Conservation (phyloP, 495 filamentous ascomycete species). For the Lasiosphaeris hirsuta region DNA sequence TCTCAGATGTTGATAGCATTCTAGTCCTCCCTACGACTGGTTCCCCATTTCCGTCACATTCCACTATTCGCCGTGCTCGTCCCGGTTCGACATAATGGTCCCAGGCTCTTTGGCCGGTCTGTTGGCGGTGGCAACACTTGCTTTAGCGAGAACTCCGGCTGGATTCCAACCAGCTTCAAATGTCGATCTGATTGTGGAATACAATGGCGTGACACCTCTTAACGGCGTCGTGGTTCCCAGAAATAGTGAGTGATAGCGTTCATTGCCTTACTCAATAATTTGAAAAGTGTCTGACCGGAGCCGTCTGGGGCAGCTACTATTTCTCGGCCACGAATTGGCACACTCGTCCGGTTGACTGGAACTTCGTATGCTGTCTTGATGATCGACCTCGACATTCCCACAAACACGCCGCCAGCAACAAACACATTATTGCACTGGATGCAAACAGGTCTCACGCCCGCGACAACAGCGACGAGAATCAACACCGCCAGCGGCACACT, state of each 20-base stretch:
- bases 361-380: constrained; percentile 37
- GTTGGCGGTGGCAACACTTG: constrained; percentile 24
- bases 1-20: too few relatives aligned
- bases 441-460: constrained; percentile 39
- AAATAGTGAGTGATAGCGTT: constrained; percentile 22
- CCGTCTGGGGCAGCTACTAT: constrained; percentile 9
- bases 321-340: constrained; percentile 22
- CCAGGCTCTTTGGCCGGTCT: constrained; percentile 29
- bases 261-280: not conserved
- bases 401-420: constrained; percentile 33
- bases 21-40: too few relatives aligned
- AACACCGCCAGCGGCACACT: constrained; percentile 29
- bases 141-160: constrained; percentile 34
- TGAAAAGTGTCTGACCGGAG: not conserved
- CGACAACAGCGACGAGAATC: constrained; percentile 25
- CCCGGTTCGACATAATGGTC: constrained; percentile 20
- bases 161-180: constrained; percentile 35
- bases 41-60: not conserved
- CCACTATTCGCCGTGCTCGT: not conserved
- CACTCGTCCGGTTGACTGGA: constrained; percentile 24
- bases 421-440: constrained; percentile 43
- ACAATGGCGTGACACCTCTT: constrained; percentile 24
- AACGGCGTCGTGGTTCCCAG: constrained; percentile 35
- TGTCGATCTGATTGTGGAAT: constrained; percentile 36
- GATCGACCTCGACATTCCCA: constrained; percentile 46